These are phyloP conservation scores for Nothophytophthora sp. DNA, from an alignment of 352 stramenopile species.

Conservation along the genomic window DNA sequence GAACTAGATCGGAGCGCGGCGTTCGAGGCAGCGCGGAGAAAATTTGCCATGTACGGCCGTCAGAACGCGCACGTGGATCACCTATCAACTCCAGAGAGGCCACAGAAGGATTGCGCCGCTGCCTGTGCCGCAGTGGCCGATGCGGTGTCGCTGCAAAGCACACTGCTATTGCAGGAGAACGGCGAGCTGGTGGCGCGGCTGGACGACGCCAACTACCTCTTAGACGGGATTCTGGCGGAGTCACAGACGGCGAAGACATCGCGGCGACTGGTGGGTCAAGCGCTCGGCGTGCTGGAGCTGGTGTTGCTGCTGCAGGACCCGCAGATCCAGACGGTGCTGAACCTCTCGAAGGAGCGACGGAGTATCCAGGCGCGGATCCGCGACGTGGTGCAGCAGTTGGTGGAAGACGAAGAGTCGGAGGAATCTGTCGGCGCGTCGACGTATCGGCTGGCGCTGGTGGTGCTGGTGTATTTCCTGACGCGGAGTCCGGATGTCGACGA, in stretches of 20 bases:
- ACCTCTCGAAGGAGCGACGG: conserved; percentile 24
- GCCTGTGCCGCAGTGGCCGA: no score
- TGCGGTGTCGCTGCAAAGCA: conserved; percentile 35
- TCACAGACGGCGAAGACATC: neutral
- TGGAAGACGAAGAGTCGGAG: neutral
- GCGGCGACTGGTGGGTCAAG: conserved; percentile 8
- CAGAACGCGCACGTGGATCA: conserved; percentile 39
- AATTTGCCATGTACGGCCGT: conserved; percentile 59
- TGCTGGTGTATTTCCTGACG: conserved; percentile 45
- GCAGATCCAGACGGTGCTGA: conserved; percentile 34
- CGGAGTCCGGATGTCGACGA: conserved; percentile 28
- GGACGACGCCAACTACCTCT: conserved; percentile 61
- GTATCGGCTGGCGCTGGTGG: conserved; percentile 26
- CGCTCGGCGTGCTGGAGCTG: conserved; percentile 43
- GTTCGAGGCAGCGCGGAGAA: conserved; percentile 25
- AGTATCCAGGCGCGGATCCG: conserved; percentile 27
- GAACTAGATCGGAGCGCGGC: no score
- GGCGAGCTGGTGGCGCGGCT: conserved; percentile 45
- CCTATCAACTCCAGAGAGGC: conserved; percentile 8
- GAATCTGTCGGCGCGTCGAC: neutral
- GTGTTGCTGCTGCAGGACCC: conserved; percentile 30
- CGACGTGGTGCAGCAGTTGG: conserved; percentile 30
- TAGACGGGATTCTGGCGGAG: conserved; percentile 54
- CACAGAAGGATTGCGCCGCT: conserved; percentile 4
- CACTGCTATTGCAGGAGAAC: conserved; percentile 65